These are phyloP conservation scores for Cicer pinnatifidum DNA, from an alignment of 306 rosid species.

Conservation along the genomic window DNA sequence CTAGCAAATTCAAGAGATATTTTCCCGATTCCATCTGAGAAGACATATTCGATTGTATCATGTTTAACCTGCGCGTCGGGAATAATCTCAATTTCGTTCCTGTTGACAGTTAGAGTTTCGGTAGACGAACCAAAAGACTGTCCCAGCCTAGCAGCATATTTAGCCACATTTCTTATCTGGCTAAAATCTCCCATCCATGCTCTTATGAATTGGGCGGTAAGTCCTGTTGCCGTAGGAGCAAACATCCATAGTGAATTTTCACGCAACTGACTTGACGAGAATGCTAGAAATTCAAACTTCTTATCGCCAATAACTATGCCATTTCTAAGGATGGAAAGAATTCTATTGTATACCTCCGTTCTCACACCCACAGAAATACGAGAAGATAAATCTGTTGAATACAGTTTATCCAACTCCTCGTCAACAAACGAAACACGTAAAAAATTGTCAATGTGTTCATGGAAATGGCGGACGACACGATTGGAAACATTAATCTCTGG, in stretches of 20 bases:
- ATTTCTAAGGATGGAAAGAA: conserved; percentile 63
- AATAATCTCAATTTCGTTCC: conserved; percentile 60
- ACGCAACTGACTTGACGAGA: conserved; percentile 85
- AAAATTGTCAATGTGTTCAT: conserved; percentile 58
- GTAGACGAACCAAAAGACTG: conserved; percentile 94
- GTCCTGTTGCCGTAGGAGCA: conserved; percentile 56
- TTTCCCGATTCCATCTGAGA: conserved; percentile 95
- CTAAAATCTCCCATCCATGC: conserved; percentile 74
- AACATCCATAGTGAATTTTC: conserved; percentile 92
- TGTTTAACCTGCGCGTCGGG: conserved; percentile 50
- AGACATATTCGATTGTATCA: conserved; percentile 49
- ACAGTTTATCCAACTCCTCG: conserved; percentile 72
- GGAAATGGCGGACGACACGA: conserved; percentile 71
- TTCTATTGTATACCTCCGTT: conserved; percentile 67
- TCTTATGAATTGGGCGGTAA: conserved; percentile 61
- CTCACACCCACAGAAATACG: conserved; percentile 56
- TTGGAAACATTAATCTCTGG: conserved; percentile 87
- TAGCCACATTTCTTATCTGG: conserved; percentile 78
- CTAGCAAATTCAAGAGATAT: conserved; percentile 69
- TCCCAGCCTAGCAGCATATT: conserved; percentile 90
- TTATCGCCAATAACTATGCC: conserved; percentile 73
- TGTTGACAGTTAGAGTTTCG: conserved; percentile 62
- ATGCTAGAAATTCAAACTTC: conserved; percentile 85
- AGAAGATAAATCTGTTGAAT: conserved; percentile 68
- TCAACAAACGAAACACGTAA: conserved; percentile 89